Evolutionary conservation across 495 filamentous ascomycete species (phyloP).

Genomic region (Neurospora sp.): DNA sequence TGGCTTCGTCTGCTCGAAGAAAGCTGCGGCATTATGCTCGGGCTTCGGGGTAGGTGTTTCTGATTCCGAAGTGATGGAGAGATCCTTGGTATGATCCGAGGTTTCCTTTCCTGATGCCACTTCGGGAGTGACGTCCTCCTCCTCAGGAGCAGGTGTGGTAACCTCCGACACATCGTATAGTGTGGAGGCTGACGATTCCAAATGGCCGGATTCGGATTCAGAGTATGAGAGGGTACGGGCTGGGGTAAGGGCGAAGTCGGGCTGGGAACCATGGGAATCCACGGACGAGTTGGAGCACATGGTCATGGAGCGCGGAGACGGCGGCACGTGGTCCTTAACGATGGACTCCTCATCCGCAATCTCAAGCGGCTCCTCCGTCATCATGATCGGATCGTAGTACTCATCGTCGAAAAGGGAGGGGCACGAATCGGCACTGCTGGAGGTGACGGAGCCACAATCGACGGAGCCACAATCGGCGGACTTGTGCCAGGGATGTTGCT

Average conservation of each 20-base stretch:
- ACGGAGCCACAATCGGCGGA: constrained; percentile 5
- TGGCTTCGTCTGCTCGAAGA: constrained; percentile 19
- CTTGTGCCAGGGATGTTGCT: constrained; percentile 29
- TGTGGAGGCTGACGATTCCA: constrained; percentile 24
- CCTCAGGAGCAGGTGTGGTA: constrained; percentile 11
- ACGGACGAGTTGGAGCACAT: constrained; percentile 35
- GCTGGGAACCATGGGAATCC: constrained; percentile 15
- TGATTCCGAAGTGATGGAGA: constrained; percentile 14
- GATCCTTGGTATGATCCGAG: constrained; percentile 4
- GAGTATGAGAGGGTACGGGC: constrained; percentile 35
- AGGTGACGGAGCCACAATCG: constrained; percentile 12
- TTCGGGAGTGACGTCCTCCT: constrained; percentile 4
- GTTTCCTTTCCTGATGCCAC: constrained; percentile 5
- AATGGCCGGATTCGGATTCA: constrained; percentile 30
- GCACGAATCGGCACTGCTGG: constrained; percentile 16
- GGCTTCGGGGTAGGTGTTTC: constrained; percentile 32
- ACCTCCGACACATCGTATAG: constrained; percentile 26
- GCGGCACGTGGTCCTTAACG: constrained; percentile 23
- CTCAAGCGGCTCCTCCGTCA: constrained; percentile 34
- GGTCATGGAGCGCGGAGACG: constrained; percentile 38
- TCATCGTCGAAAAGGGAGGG: constrained; percentile 28
- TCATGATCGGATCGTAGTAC: constrained; percentile 23
- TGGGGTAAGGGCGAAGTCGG: constrained; percentile 23
- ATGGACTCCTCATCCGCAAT: constrained; percentile 12
- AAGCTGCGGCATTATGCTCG: constrained; percentile 18